phyloP scores from a whole-genome alignment of 2,329 filamentous ascomycete genomes.

The Talaromyces rugulosus region DNA sequence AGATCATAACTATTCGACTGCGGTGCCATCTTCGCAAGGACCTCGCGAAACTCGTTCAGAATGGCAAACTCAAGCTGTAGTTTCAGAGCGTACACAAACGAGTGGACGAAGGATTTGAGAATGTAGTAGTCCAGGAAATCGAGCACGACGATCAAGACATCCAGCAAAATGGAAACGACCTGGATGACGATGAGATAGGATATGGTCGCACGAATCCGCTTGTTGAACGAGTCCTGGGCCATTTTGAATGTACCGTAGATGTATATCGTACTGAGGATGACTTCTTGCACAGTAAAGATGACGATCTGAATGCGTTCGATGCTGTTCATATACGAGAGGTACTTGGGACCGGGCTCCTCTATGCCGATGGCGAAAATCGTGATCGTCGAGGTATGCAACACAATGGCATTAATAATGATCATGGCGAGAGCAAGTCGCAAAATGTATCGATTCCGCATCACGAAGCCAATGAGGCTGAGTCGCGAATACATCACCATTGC shows the following conservation, averaged over 20 bases:
- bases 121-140: conserved; percentile 11
- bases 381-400: conserved; percentile 33
- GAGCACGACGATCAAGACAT: neutral
- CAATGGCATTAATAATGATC: conserved; percentile 34
- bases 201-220: conserved; percentile 8
- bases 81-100: conserved; percentile 13
- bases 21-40: neutral
- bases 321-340: conserved; percentile 27
- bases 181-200: conserved; percentile 8
- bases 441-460: conserved; percentile 12
- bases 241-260: conserved; percentile 41
- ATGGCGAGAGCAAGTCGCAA: conserved; percentile 29
- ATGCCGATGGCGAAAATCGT: conserved; percentile 22
- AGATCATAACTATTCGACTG: neutral
- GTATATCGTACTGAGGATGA: conserved; percentile 46
- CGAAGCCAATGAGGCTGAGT: conserved; percentile 34
- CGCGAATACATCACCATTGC: conserved; percentile 39
- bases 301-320: conserved; percentile 48
- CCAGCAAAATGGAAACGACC: conserved; percentile 1
- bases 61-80: conserved; percentile 13
- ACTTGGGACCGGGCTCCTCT: conserved; percentile 22
- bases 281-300: conserved; percentile 48
- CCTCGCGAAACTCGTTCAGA: conserved; percentile 9
- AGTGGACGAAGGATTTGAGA: conserved; percentile 12
- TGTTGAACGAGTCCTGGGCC: conserved; percentile 10